A percentile compares a stretch with the other conserved stretches of the same genome.
Evolutionary conservation across 2,329 filamentous ascomycete species (phyloP).

Genomic region (Epichloe typhina): DNA sequence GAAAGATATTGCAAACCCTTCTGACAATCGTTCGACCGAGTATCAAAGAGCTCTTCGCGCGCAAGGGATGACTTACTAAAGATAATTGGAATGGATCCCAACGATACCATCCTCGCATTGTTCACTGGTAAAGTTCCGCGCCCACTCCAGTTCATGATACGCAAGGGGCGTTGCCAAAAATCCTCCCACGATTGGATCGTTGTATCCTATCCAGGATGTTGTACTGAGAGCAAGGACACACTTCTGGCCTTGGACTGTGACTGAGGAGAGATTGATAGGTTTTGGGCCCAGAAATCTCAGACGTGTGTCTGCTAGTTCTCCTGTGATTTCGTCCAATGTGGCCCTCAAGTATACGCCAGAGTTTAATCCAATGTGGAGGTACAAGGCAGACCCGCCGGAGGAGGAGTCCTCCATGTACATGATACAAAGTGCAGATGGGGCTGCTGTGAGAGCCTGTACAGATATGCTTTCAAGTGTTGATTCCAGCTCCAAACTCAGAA

Average conservation of each 20-base stretch:
- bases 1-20: constrained; percentile 21
- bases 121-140: constrained; percentile 92
- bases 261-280: constrained; percentile 76
- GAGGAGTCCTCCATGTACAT: constrained; percentile 93
- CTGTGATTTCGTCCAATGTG: constrained; percentile 86
- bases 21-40: constrained; percentile 35
- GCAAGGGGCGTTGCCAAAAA: constrained; percentile 88
- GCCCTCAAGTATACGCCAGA: constrained; percentile 93
- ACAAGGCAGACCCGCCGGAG: constrained; percentile 78
- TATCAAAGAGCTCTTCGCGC: too few species aligned
- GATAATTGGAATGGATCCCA: constrained; percentile 49
- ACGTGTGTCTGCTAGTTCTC: constrained; percentile 86
- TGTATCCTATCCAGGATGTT: constrained; percentile 87
- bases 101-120: constrained; percentile 90
- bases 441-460: constrained; percentile 82
- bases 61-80: too few species aligned
- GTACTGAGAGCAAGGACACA: constrained; percentile 85
- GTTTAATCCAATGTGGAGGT: constrained; percentile 88
- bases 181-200: constrained; percentile 70
- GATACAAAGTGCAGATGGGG: constrained; percentile 77
- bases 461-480: constrained; percentile 86
- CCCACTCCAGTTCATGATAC: constrained; percentile 80
- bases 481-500: constrained; percentile 80
- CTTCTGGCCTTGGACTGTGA: constrained; percentile 69
- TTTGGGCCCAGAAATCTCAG: constrained; percentile 91